phyloP scores from a whole-genome alignment of 169 alveolate species.

The Theileria annulata region DNA sequence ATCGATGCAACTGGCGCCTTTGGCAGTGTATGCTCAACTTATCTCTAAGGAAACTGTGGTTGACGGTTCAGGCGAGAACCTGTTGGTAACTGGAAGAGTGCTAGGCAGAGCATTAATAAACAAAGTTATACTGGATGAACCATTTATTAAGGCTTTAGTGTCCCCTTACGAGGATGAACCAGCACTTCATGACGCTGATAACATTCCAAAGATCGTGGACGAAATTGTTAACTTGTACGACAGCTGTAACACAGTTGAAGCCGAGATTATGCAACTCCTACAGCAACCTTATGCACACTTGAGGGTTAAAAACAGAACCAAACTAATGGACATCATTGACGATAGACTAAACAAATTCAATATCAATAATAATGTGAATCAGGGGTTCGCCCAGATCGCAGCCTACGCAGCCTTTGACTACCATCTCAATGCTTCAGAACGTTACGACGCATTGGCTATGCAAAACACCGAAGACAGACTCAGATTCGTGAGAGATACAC shows the following conservation, averaged over 20 bases:
- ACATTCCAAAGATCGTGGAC: conserved; percentile 71
- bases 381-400: conserved; percentile 79
- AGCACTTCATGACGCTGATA: conserved; percentile 64
- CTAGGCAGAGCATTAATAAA: conserved; percentile 73
- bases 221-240: conserved; percentile 71
- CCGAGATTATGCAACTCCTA: conserved; percentile 74
- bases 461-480: conserved; percentile 77
- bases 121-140: conserved; percentile 73
- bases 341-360: conserved; percentile 69
- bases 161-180: conserved; percentile 77
- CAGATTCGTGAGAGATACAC: conserved; percentile 71
- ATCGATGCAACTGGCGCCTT: conserved; percentile 78
- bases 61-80: conserved; percentile 59
- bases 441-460: conserved; percentile 76
- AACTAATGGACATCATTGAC: conserved; percentile 73
- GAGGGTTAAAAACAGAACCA: conserved; percentile 68
- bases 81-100: conserved; percentile 73
- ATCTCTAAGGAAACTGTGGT: conserved; percentile 65
- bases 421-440: conserved; percentile 74
- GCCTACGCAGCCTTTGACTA: conserved; percentile 78
- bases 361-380: conserved; percentile 67
- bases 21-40: conserved; percentile 78
- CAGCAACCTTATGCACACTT: conserved; percentile 76
- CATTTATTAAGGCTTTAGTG: conserved; percentile 74
- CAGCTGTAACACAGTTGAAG: conserved; percentile 67